Percentiles rank a stretch among this genome's conserved stretches.
Evolutionary conservation across 2,329 filamentous ascomycete species (phyloP).

Genomic region (Microsporum ferrugineum): DNA sequence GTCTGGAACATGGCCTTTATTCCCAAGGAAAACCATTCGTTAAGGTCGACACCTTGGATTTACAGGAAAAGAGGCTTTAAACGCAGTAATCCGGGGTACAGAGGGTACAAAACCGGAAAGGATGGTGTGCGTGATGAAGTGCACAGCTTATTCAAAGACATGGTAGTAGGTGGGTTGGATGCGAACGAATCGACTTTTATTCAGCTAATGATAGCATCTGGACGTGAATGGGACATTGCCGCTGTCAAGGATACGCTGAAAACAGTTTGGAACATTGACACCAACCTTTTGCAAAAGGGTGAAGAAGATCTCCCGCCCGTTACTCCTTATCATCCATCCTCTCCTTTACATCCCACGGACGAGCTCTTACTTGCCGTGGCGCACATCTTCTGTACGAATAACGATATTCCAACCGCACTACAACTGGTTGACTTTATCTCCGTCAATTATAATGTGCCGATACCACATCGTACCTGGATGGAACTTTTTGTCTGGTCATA

Average conservation of each 20-base stretch:
- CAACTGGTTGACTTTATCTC: conserved; percentile 54
- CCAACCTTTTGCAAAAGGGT: conserved; percentile 31
- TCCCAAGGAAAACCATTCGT: conserved; percentile 29
- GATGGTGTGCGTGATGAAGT: conserved; percentile 28
- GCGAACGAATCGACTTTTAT: conserved; percentile 44
- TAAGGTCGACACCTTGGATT: conserved; percentile 25
- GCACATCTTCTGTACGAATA: conserved; percentile 56
- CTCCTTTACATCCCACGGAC: conserved; percentile 47
- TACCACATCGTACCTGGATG: conserved; percentile 51
- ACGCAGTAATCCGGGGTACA: conserved; percentile 16
- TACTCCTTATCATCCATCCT: conserved; percentile 36
- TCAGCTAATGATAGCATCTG: conserved; percentile 42
- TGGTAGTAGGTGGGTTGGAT: conserved; percentile 34
- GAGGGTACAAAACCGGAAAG: conserved; percentile 22
- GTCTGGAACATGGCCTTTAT: conserved; percentile 37
- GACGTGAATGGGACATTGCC: conserved; percentile 41
- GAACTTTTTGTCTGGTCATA: conserved; percentile 58
- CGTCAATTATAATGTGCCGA: conserved; percentile 44
- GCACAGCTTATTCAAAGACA: conserved; percentile 36
- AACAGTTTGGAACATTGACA: conserved; percentile 45
- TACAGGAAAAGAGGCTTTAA: conserved; percentile 21
- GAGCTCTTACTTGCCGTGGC: conserved; percentile 55
- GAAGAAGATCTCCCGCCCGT: conserved; percentile 24
- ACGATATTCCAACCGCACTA: conserved; percentile 48
- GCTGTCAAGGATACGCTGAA: conserved; percentile 40